phyloP scores from a whole-genome alignment of 805 yeast genomes.

The Yarrowia sp. region DNA sequence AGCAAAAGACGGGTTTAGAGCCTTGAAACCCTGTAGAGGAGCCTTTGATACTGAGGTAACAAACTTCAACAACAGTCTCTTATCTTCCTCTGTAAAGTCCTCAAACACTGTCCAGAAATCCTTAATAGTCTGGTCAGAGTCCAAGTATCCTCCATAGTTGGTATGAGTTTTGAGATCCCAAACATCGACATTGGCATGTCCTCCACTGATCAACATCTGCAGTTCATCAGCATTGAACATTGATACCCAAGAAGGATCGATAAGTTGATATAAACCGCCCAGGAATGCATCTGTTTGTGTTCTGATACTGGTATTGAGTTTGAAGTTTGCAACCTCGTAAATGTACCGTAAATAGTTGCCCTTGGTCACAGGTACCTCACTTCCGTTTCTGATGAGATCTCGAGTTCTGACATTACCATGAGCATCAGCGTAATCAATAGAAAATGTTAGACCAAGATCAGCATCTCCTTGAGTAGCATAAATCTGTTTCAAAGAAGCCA shows the following conservation, averaged over 20 bases:
- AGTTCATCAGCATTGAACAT: constrained; percentile 84
- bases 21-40: constrained; percentile 81
- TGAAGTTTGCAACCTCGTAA: constrained; percentile 73
- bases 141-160: constrained; percentile 52
- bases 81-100: constrained; percentile 64
- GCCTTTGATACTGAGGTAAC: constrained; percentile 92
- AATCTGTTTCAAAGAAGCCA: constrained; percentile 51
- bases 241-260: constrained; percentile 71
- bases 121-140: constrained; percentile 55
- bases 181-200: constrained; percentile 64
- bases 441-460: constrained; percentile 63
- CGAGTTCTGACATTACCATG: constrained; percentile 39
- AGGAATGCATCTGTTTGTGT: constrained; percentile 62
- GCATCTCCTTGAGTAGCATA: constrained; percentile 56
- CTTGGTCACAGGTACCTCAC: constrained; percentile 51
- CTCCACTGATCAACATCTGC: constrained; percentile 82
- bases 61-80: constrained; percentile 69
- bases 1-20: constrained; percentile 75
- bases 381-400: constrained; percentile 64
- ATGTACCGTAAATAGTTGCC: constrained; percentile 69
- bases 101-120: constrained; percentile 73
- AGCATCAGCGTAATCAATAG: constrained; percentile 52
- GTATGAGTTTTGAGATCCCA: constrained; percentile 64
- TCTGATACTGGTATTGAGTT: constrained; percentile 61
- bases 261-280: constrained; percentile 66